Conservation (phyloP, 2,329 filamentous ascomycete species). For the Apiospora kogelbergensis region DNA sequence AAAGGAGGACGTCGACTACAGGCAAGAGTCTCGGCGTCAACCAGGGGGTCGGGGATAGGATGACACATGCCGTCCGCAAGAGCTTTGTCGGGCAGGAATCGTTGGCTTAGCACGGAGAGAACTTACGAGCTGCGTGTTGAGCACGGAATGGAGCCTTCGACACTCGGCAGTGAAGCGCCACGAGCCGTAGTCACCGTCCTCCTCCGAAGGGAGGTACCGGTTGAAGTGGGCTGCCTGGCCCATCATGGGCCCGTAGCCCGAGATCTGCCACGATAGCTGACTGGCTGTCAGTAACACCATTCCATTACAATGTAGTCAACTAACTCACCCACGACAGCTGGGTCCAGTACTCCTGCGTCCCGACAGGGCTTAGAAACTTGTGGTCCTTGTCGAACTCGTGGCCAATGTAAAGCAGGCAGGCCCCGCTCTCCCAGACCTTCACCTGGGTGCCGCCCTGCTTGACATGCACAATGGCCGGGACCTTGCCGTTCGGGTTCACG, state of each 20-base stretch:
- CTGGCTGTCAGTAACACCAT: no score
- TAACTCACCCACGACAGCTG: slow-evolving; percentile 26
- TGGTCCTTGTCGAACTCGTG: slow-evolving; percentile 25
- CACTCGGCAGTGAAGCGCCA: slow-evolving; percentile 21
- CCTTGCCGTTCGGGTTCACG: slow-evolving; percentile 25
- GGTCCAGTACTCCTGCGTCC: slow-evolving; percentile 23
- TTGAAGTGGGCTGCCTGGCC: slow-evolving; percentile 20
- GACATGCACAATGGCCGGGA: slow-evolving; percentile 25
- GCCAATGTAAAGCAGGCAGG: slow-evolving; percentile 25
- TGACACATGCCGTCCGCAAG: no score
- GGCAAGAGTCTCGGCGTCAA: no score
- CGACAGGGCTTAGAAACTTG: slow-evolving; percentile 21
- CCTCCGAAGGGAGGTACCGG: slow-evolving; percentile 20
- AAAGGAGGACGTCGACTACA: neutral
- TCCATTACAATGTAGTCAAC: no score
- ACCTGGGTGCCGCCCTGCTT: slow-evolving; percentile 23
- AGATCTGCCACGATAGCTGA: no score
- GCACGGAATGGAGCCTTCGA: slow-evolving; percentile 20
- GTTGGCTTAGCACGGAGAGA: no score
- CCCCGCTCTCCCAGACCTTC: slow-evolving; percentile 25
- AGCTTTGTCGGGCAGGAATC: no score
- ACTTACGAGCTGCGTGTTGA: slow-evolving; percentile 23
- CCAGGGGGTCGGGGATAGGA: no score
- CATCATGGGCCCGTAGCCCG: no score
- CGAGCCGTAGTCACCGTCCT: slow-evolving; percentile 17